These are phyloP conservation scores for Akanthomyces muscarius DNA, from an alignment of 2,329 filamentous ascomycete genomes.

Conservation along the genomic window DNA sequence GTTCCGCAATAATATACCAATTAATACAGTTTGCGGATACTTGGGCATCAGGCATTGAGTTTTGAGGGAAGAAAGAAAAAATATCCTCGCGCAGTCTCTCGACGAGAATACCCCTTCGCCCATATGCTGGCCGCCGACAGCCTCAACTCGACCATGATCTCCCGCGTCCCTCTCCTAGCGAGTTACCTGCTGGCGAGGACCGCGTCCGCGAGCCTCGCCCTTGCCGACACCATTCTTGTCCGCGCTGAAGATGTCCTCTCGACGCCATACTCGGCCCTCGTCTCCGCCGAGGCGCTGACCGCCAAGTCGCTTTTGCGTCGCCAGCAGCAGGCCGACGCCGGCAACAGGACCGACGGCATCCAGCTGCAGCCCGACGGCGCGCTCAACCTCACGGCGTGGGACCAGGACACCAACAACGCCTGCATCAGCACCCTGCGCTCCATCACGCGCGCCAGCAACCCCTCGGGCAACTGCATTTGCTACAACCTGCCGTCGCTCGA, in stretches of 20 bases:
- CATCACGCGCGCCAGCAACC: constrained; percentile 61
- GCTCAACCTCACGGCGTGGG: constrained; percentile 55
- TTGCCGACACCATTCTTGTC: constrained; percentile 2
- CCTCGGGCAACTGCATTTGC: constrained; percentile 73
- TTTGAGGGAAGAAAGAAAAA: neutral
- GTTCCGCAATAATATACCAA: neutral
- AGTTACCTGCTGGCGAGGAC: constrained; percentile 4
- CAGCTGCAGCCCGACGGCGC: constrained; percentile 39
- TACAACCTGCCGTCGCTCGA: constrained; percentile 75
- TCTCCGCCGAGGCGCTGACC: neutral
- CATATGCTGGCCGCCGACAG: neutral
- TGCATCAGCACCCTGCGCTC: constrained; percentile 55
- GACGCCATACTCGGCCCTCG: constrained; percentile 12
- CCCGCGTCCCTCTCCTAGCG: neutral
- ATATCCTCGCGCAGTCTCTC: neutral
- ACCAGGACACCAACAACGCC: constrained; percentile 50
- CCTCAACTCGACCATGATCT: constrained; percentile 8
- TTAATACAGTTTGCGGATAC: neutral
- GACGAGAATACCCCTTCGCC: neutral
- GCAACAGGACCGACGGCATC: constrained; percentile 25
- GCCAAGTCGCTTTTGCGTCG: neutral
- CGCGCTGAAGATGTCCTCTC: constrained; percentile 12
- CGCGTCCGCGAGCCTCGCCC: neutral
- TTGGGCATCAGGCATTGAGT: neutral
- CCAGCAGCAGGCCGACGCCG: neutral